These are phyloP conservation scores for Gossypium lobatum DNA, from an alignment of 441 rosid genomes.

Conservation along the genomic window DNA sequence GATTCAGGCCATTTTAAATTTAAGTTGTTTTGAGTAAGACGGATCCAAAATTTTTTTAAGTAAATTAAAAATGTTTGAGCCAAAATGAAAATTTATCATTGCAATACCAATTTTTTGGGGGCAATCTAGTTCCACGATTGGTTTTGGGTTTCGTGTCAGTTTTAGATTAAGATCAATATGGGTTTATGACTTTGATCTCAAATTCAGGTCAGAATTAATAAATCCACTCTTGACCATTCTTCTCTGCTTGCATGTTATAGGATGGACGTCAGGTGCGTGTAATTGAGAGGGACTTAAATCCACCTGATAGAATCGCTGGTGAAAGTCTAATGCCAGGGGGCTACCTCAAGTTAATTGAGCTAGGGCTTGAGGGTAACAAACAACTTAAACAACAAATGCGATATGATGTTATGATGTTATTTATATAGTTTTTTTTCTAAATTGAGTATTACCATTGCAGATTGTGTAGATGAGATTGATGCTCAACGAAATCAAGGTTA, in stretches of 20 bases:
- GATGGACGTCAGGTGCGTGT: too few species aligned
- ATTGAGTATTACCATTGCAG: not conserved
- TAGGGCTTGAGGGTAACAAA: constrained; percentile 16
- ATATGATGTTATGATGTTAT: not conserved
- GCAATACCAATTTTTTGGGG: too few species aligned
- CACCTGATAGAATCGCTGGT: constrained; percentile 19
- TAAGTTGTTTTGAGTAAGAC: too few species aligned
- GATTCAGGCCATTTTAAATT: too few species aligned
- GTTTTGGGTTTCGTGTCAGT: too few species aligned
- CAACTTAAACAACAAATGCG: not conserved
- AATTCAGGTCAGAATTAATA: too few species aligned
- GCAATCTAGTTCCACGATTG: too few species aligned
- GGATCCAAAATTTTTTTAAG: too few species aligned
- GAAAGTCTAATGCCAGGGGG: constrained; percentile 21
- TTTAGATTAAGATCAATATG: too few species aligned
- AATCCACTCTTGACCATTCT: not conserved
- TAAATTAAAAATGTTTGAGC: too few species aligned
- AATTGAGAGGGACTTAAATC: constrained; percentile 15
- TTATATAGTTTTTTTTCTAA: not conserved
- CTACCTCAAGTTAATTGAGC: constrained; percentile 19
- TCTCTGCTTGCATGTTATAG: not conserved
- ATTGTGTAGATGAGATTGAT: constrained; percentile 22
- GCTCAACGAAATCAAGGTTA: constrained; percentile 16
- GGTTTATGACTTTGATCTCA: too few species aligned
- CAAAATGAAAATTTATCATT: too few species aligned